These are phyloP conservation scores for Daldinia bambusicola DNA, from an alignment of 495 filamentous ascomycete genomes.

Conservation along the genomic window DNA sequence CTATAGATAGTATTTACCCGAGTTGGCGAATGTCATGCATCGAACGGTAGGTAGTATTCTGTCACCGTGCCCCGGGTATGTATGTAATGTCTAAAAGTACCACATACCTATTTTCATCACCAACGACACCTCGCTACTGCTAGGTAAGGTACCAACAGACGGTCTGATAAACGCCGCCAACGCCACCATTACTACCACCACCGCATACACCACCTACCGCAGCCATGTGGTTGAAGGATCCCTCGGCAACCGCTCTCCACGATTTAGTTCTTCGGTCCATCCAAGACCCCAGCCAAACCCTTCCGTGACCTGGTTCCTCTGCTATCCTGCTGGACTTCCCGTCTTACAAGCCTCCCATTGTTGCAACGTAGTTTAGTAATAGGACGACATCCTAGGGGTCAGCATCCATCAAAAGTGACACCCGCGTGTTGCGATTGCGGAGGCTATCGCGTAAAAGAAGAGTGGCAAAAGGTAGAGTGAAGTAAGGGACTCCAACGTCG, in stretches of 20 bases:
- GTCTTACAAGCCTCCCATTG: conserved; percentile 36
- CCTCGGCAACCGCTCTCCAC: conserved; percentile 32
- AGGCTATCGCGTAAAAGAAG: conserved; percentile 23
- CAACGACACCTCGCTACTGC: conserved; percentile 12
- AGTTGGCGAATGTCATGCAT: conserved; percentile 37
- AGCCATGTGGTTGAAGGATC: conserved; percentile 18
- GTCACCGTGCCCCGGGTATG: conserved; percentile 31
- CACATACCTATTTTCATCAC: conserved; percentile 28
- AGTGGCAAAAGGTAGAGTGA: conserved; percentile 27
- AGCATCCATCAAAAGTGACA: conserved; percentile 9
- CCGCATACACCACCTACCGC: conserved; percentile 1
- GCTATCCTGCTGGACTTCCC: conserved; percentile 11
- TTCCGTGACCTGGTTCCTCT: conserved; percentile 19
- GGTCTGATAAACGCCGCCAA: conserved; percentile 8
- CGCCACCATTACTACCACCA: conserved; percentile 13
- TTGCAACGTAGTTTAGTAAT: conserved; percentile 42
- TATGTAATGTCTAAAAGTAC: conserved; percentile 39
- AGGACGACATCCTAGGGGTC: conserved; percentile 24
- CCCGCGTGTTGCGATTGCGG: conserved; percentile 34
- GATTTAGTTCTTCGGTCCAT: conserved; percentile 34
- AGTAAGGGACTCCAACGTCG: conserved; percentile 36
- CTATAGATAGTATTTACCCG: conserved; percentile 27
- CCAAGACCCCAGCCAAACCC: neutral
- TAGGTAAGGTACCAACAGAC: conserved; percentile 4
- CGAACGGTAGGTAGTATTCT: conserved; percentile 26